These are phyloP conservation scores for Zygotorulaspora mrakii DNA, from an alignment of 1,139 yeast species.

Conservation along the genomic window DNA sequence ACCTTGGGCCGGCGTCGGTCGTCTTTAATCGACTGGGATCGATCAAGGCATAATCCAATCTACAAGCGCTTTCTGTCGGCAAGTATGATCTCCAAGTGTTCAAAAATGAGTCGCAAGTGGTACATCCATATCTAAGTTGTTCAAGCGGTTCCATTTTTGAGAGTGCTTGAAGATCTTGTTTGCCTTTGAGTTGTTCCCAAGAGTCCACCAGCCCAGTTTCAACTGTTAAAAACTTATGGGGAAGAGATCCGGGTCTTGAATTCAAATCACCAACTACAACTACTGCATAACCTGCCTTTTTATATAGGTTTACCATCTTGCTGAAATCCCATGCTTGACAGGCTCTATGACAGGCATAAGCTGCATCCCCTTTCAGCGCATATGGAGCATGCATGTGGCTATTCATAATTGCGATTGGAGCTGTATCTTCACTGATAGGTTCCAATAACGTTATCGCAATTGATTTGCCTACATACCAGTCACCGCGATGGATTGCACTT, in stretches of 20 bases:
- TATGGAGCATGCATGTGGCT: constrained; percentile 99
- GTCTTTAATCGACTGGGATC: constrained; percentile 55
- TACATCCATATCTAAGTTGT: constrained; percentile 71
- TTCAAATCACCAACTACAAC: constrained; percentile 91
- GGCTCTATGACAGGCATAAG: constrained; percentile 84
- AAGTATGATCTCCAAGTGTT: constrained; percentile 80
- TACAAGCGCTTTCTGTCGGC: constrained; percentile 69
- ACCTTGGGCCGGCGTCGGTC: constrained; percentile 59
- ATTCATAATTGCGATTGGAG: constrained; percentile 73
- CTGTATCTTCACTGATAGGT: constrained; percentile 45
- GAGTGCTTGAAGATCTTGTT: constrained; percentile 42
- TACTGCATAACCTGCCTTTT: constrained; percentile 75
- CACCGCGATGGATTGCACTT: constrained; percentile 90
- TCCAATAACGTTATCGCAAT: constrained; percentile 69
- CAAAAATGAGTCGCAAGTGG: constrained; percentile 82
- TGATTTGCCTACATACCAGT: constrained; percentile 95
- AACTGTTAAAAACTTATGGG: constrained; percentile 65
- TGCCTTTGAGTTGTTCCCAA: constrained; percentile 69
- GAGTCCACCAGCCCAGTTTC: constrained; percentile 75
- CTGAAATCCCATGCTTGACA: constrained; percentile 97
- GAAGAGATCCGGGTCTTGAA: constrained; percentile 81
- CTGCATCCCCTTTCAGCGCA: constrained; percentile 74
- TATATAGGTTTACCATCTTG: constrained; percentile 57
- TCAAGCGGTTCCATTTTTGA: constrained; percentile 56
- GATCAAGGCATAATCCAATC: constrained; percentile 85